Base-by-base conservation (phyloP, 139 green algal genomes). In the Chlamydomonas incerta region DNA sequence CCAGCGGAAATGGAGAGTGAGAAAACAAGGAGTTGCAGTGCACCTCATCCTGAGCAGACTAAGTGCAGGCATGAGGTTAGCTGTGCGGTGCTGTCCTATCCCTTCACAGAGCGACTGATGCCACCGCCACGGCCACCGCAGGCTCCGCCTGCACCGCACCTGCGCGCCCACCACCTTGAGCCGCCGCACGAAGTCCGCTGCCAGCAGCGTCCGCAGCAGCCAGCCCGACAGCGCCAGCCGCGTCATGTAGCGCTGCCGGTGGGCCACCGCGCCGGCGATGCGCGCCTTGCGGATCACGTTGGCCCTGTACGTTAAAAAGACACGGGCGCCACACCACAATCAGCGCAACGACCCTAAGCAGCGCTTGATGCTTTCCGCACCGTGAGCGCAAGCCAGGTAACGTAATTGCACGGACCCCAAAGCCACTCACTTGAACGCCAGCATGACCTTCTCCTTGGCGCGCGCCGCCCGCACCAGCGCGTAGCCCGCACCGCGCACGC, bases 241-340 rank as follows among this genome's bases (percentile, higher is more conserved):
- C 23, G 74, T 75, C 58, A 85, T 18, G 46, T 73, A 76, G 41
- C 74, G 63, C 31, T 46, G 29, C 4, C 34, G 72, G 35, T 71
- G 77, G 14, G 58, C 35, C 62, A 58, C 20, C 5, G 86, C 86
- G 2, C 67, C 80, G 2, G 72, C 62, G 52, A 77, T 84, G 52
- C 86, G 80, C 1, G 47, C 55, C 70, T 92, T 92, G 67, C 88
- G 84, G 2, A 77, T 47, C 9, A 81, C 57, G 41, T 87, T 87
- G 26, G 57, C 69, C 70, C 70, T 87, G 81, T 11, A 17, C 33
- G 33, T n/a, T n/a, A n/a, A n/a, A n/a, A n/a, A 50, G 41, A 50
- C 41, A 50, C 41, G 8, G 41, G n/a, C n/a, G n/a, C n/a, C n/a
- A n/a, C n/a, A n/a, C n/a, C n/a, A n/a, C n/a, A n/a, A n/a, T n/a